Evolutionary conservation across 2,329 filamentous ascomycete genomes (phyloP).

Genomic region (Penicillium sp.): DNA sequence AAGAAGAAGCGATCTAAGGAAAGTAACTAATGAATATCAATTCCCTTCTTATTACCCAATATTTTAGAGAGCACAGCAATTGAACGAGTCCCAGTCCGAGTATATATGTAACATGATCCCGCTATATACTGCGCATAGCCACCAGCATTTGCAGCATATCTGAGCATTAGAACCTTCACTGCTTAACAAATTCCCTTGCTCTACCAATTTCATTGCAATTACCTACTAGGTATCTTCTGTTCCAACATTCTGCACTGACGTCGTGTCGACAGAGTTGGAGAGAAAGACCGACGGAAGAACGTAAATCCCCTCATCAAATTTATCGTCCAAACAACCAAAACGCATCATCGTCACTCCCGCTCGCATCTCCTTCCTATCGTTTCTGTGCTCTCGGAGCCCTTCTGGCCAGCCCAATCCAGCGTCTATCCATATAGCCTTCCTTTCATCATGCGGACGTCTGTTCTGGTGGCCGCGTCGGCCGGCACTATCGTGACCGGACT

Average conservation of each 20-base stretch:
- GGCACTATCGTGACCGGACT: conserved; percentile 56
- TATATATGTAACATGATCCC: too few relatives aligned
- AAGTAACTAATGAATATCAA: too few relatives aligned
- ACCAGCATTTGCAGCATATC: neutral
- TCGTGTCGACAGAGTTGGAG: conserved; percentile 20
- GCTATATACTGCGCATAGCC: neutral
- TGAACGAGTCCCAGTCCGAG: too few relatives aligned
- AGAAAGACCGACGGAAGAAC: conserved; percentile 38
- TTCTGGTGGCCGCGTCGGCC: conserved; percentile 54
- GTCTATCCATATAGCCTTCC: conserved; percentile 5
- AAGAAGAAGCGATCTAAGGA: too few relatives aligned
- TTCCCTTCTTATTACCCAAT: too few relatives aligned
- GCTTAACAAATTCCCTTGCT: too few relatives aligned
- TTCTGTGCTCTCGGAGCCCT: conserved; percentile 1
- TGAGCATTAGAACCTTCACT: too few relatives aligned
- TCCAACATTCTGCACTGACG: neutral
- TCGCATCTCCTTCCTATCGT: conserved; percentile 3
- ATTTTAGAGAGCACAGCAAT: too few relatives aligned
- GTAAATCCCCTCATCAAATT: conserved; percentile 34
- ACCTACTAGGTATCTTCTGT: too few relatives aligned
- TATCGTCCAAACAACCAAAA: conserved; percentile 15
- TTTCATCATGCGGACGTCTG: conserved; percentile 51
- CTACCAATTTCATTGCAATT: too few relatives aligned
- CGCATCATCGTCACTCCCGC: conserved; percentile 7
- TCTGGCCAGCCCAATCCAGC: conserved; percentile 1